These are phyloP conservation scores for Lipomyces yamadae DNA, from an alignment of 805 yeast species.

Conservation along the genomic window DNA sequence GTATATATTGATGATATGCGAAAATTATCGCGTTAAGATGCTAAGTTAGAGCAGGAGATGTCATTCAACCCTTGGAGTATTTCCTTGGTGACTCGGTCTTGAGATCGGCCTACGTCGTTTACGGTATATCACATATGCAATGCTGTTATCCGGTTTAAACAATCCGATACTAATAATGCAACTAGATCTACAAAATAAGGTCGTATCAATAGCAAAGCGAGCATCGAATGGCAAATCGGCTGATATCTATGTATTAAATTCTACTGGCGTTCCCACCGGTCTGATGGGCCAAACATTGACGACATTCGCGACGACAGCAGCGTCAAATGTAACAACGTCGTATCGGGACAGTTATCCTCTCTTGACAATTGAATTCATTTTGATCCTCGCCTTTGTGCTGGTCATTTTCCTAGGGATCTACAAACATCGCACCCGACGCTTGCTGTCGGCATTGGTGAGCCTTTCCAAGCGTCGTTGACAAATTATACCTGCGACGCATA, in stretches of 20 bases:
- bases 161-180: not conserved
- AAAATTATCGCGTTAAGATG: not conserved
- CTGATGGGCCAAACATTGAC: not conserved
- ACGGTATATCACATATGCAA: slow-evolving; percentile 9
- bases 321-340: not conserved
- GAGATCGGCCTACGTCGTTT: slow-evolving; percentile 29
- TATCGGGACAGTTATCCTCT: not conserved
- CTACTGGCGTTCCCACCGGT: not conserved
- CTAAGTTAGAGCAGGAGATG: not conserved
- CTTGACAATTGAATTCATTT: not conserved
- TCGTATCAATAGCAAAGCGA: slow-evolving; percentile 1
- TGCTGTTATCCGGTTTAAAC: not conserved
- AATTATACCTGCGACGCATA: not conserved
- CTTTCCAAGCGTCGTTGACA: not conserved
- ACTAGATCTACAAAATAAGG: not conserved
- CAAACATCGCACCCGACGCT: not conserved
- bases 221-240: not conserved
- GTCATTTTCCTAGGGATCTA: not conserved
- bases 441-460: not conserved
- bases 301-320: not conserved
- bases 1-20: not conserved
- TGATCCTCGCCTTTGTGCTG: not conserved
- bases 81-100: slow-evolving; percentile 25
- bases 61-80: slow-evolving; percentile 9
- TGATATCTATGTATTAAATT: not conserved